A percentile compares a stretch with the other conserved stretches of the same genome.
Evolutionary conservation across 2,329 filamentous ascomycete genomes (phyloP).

Genomic region (Penicillium expansum): DNA sequence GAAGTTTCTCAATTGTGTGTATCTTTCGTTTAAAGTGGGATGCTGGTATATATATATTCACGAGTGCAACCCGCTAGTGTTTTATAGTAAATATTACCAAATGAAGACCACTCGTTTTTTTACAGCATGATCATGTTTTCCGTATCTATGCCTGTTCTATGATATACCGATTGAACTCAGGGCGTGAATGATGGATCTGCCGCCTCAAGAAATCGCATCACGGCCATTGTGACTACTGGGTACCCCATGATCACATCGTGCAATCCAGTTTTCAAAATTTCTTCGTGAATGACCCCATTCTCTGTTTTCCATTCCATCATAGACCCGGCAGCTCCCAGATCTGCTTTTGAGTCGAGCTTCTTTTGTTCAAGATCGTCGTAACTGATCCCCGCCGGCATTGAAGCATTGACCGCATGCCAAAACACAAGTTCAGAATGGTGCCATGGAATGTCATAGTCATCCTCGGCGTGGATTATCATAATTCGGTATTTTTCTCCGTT

Average conservation of each 20-base stretch:
- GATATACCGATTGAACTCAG: not conserved
- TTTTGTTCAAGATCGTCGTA: slow-evolving; percentile 48
- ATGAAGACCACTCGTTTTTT: not conserved
- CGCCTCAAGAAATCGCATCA: slow-evolving; percentile 48
- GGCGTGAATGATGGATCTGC: slow-evolving; percentile 11
- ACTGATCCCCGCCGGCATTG: slow-evolving; percentile 35
- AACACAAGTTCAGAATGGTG: slow-evolving; percentile 16
- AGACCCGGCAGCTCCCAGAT: slow-evolving; percentile 52
- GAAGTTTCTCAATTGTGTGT: too few relatives aligned
- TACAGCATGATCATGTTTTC: not conserved
- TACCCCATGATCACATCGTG: slow-evolving; percentile 61
- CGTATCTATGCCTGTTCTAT: not conserved
- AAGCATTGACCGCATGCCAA: slow-evolving; percentile 56
- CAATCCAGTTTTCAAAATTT: slow-evolving; percentile 56
- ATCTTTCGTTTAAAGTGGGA: not conserved
- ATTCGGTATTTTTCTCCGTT: slow-evolving; percentile 28
- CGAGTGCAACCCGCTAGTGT: not conserved
- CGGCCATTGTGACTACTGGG: slow-evolving; percentile 53
- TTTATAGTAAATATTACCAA: too few relatives aligned
- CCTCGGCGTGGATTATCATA: slow-evolving; percentile 36
- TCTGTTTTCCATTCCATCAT: slow-evolving; percentile 48
- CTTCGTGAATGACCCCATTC: slow-evolving; percentile 52
- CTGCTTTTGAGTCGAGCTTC: slow-evolving; percentile 41
- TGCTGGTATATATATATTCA: not conserved
- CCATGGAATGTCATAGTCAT: slow-evolving; percentile 37